A percentile compares a stretch with the other conserved stretches of the same genome.
Conservation (phyloP, 2,329 filamentous ascomycete genomes). For the Colletotrichum sp. region DNA sequence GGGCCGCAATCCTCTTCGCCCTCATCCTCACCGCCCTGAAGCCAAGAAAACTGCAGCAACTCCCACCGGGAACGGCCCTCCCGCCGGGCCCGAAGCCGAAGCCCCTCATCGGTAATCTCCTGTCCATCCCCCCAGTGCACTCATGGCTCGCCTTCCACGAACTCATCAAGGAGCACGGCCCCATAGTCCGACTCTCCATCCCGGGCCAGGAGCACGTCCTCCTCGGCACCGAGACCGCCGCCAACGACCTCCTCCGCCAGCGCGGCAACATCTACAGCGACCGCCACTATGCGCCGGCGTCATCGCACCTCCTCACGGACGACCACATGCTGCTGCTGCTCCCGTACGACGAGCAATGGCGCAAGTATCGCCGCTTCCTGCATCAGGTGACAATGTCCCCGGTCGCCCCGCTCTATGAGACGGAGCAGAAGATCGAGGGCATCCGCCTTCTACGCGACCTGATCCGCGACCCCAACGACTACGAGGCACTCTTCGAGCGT, state of each 20-base stretch:
- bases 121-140: conserved; percentile 36
- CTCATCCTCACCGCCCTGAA: background rate
- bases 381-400: conserved; percentile 34
- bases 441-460: conserved; percentile 34
- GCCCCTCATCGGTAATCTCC: conserved; percentile 35
- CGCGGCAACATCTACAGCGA: conserved; percentile 40
- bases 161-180: conserved; percentile 38
- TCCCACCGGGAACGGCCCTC: conserved; percentile 8
- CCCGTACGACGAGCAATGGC: conserved; percentile 27
- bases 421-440: conserved; percentile 34
- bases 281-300: conserved; percentile 38
- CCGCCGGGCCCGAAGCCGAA: conserved; percentile 14
- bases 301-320: conserved; percentile 34
- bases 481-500: conserved; percentile 41
- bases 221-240: conserved; percentile 42
- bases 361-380: conserved; percentile 21
- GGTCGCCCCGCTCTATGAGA: conserved; percentile 32
- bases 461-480: conserved; percentile 34
- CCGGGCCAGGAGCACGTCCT: conserved; percentile 41
- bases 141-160: conserved; percentile 46
- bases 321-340: conserved; percentile 33
- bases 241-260: conserved; percentile 45
- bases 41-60: background rate
- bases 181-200: conserved; percentile 48
- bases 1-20: background rate